These are phyloP conservation scores for Chimonanthus praecox DNA, from an alignment of 164 flowering plant genomes.

Conservation along the genomic window DNA sequence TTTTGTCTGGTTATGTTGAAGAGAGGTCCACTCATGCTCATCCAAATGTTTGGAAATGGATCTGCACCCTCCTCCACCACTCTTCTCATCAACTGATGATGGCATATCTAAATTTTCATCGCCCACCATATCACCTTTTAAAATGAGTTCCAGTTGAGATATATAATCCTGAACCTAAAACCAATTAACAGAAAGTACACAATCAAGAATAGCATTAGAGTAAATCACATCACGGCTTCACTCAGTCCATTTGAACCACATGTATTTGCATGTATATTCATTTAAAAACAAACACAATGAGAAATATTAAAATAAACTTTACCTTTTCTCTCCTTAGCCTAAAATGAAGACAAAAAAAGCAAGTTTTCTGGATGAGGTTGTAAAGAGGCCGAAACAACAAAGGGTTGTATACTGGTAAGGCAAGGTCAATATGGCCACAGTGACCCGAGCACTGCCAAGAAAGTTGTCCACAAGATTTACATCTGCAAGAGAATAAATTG, in stretches of 20 bases:
- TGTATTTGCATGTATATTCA: neutral
- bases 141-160: constrained; percentile 48
- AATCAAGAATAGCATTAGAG: neutral
- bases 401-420: constrained; percentile 65
- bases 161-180: constrained; percentile 49
- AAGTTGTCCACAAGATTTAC: constrained; percentile 67
- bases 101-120: constrained; percentile 35
- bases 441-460: constrained; percentile 68
- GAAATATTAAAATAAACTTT: constrained; percentile 4
- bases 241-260: too few species aligned
- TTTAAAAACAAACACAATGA: neutral
- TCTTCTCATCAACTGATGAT: constrained; percentile 25
- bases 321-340: constrained; percentile 39
- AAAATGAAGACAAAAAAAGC: constrained; percentile 69
- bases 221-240: neutral
- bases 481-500: constrained; percentile 42
- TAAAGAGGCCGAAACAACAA: constrained; percentile 53
- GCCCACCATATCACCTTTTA: constrained; percentile 59
- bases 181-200: neutral
- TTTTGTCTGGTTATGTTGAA: constrained; percentile 58
- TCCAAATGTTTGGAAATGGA: constrained; percentile 12
- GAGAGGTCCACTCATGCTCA: constrained; percentile 55
- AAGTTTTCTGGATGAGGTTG: constrained; percentile 41
- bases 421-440: constrained; percentile 88
- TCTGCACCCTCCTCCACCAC: constrained; percentile 19